These are phyloP conservation scores for Dryas alaskensis DNA, from an alignment of 306 rosid genomes.

Conservation along the genomic window DNA sequence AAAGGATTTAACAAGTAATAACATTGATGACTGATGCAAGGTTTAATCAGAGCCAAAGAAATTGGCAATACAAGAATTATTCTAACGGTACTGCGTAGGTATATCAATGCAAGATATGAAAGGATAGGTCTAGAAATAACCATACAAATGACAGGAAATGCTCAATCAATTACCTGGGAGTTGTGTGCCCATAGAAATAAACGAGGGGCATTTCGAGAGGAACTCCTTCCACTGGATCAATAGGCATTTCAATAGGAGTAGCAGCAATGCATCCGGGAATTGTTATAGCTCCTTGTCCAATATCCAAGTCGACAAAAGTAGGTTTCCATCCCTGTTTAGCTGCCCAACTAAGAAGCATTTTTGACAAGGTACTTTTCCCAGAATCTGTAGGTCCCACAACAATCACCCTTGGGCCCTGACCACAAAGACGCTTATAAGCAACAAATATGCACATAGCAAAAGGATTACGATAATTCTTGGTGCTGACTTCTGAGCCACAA, in stretches of 20 bases:
- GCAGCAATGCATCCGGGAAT: slow-evolving; percentile 92
- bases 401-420: slow-evolving; percentile 95
- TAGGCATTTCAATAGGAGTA: slow-evolving; percentile 94
- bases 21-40: slow-evolving; percentile 14
- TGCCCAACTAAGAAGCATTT: slow-evolving; percentile 99
- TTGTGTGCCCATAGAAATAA: slow-evolving; percentile 78
- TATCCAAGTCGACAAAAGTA: slow-evolving; percentile 88
- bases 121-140: not conserved
- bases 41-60: not conserved
- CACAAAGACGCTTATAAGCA: slow-evolving; percentile 13
- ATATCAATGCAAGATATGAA: not conserved
- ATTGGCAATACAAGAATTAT: not conserved
- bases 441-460: slow-evolving; percentile 14
- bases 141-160: not conserved
- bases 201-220: slow-evolving; percentile 96
- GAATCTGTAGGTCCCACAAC: slow-evolving; percentile 95
- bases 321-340: slow-evolving; percentile 97
- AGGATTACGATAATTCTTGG: not conserved
- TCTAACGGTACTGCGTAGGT: not conserved
- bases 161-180: slow-evolving; percentile 58
- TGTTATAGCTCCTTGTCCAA: slow-evolving; percentile 95
- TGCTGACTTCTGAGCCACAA: not conserved
- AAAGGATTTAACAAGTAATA: slow-evolving; percentile 20
- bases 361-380: slow-evolving; percentile 81
- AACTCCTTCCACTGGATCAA: slow-evolving; percentile 90